A percentile compares a stretch with the other conserved stretches of the same genome.
These are phyloP conservation scores for Sclerotinia trifoliorum DNA, from an alignment of 2,329 filamentous ascomycete species.

Conservation along the genomic window DNA sequence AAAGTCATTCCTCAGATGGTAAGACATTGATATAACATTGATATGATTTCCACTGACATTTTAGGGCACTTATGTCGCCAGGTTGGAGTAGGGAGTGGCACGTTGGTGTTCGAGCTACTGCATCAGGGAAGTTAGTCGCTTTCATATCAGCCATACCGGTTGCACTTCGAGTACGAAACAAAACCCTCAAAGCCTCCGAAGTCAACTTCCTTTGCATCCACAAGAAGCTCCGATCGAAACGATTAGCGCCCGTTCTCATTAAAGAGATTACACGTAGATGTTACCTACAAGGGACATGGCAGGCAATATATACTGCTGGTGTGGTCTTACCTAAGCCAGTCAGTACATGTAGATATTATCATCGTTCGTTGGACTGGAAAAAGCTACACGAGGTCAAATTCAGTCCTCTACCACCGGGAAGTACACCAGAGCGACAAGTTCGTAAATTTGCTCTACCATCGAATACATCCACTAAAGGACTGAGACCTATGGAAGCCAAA, in stretches of 20 bases:
- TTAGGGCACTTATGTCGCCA: conserved; percentile 87
- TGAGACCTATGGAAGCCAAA: conserved; percentile 75
- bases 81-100: conserved; percentile 96
- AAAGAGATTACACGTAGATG: conserved; percentile 95
- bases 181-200: conserved; percentile 75
- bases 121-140: conserved; percentile 84
- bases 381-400: conserved; percentile 96
- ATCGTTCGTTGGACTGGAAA: conserved; percentile 90
- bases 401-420: conserved; percentile 78
- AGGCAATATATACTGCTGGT: conserved; percentile 94
- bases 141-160: conserved; percentile 95
- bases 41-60: conserved; percentile 28
- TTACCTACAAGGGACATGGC: conserved; percentile 83
- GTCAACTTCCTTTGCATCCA: conserved; percentile 99
- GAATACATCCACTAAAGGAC: conserved; percentile 66
- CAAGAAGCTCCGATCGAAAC: conserved; percentile 94
- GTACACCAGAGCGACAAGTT: conserved; percentile 82
- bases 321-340: conserved; percentile 88
- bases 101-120: conserved; percentile 81
- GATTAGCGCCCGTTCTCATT: conserved; percentile 89
- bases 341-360: conserved; percentile 92
- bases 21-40: conserved; percentile 37
- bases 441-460: conserved; percentile 82
- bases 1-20: conserved; percentile 84
- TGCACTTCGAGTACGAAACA: conserved; percentile 74